A percentile compares a stretch with the other conserved stretches of the same genome.
phyloP scores from a whole-genome alignment of 441 rosid genomes.

The Populus hybrid region DNA sequence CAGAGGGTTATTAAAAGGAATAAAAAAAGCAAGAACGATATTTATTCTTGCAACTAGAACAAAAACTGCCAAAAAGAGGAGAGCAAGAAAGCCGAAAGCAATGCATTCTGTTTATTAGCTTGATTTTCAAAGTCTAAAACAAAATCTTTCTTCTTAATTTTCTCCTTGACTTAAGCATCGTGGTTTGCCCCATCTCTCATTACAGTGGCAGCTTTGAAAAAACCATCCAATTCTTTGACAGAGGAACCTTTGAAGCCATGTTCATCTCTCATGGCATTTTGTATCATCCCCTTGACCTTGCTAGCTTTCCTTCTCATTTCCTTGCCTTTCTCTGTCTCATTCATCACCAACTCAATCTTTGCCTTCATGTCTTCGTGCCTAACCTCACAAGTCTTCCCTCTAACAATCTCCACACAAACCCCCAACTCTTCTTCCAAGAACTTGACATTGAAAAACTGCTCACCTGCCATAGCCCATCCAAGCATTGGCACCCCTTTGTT shows the following conservation, averaged over 20 bases:
- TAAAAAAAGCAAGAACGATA: background rate
- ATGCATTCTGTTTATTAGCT: background rate
- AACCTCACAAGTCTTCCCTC: conserved; percentile 58
- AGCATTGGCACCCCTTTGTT: conserved; percentile 60
- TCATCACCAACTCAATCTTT: conserved; percentile 52
- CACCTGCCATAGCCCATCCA: conserved; percentile 81
- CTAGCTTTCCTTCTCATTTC: conserved; percentile 45
- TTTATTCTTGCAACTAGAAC: background rate
- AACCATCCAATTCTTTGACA: conserved; percentile 49
- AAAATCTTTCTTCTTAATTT: background rate
- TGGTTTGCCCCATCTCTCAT: conserved; percentile 5
- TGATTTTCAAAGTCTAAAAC: background rate
- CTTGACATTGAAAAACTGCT: conserved; percentile 75
- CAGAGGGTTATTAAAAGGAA: too few species aligned
- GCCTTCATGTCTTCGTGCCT: conserved; percentile 34
- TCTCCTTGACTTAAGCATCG: background rate
- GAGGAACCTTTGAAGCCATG: conserved; percentile 46
- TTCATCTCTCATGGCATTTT: conserved; percentile 32
- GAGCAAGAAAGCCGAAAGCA: background rate
- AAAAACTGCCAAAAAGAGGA: background rate
- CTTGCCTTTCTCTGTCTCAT: conserved; percentile 37
- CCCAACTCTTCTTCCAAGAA: conserved; percentile 53
- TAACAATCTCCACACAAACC: conserved; percentile 60
- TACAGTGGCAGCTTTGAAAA: conserved; percentile 42
- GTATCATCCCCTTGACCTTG: conserved; percentile 35